Evolutionary conservation across 495 filamentous ascomycete species (phyloP).

Genomic region (Penicillium simplicissimum): DNA sequence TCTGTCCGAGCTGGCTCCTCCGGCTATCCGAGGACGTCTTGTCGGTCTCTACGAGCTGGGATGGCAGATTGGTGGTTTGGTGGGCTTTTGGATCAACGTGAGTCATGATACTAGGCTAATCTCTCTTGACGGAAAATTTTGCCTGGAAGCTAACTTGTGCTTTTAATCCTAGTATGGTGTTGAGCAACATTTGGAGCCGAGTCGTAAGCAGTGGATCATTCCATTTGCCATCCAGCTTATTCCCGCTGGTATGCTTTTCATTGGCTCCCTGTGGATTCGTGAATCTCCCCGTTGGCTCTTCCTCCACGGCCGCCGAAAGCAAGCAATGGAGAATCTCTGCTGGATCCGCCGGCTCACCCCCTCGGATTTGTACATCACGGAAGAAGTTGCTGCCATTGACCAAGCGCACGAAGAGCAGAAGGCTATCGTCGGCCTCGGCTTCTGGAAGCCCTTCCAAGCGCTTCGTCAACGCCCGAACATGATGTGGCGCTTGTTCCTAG

Average conservation of each 20-base stretch:
- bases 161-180: conserved; percentile 39
- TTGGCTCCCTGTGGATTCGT: conserved; percentile 49
- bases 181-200: conserved; percentile 30
- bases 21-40: conserved; percentile 76
- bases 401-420: conserved; percentile 57
- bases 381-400: conserved; percentile 67
- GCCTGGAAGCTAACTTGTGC: conserved; percentile 13
- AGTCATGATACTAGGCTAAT: conserved; percentile 15
- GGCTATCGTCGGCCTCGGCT: conserved; percentile 57
- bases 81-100: conserved; percentile 72
- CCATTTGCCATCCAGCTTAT: conserved; percentile 59
- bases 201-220: conserved; percentile 55
- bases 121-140: neutral
- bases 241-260: conserved; percentile 51
- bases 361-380: conserved; percentile 65
- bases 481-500: conserved; percentile 65
- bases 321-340: conserved; percentile 60
- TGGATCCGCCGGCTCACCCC: conserved; percentile 64
- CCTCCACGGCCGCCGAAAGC: conserved; percentile 47
- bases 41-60: conserved; percentile 76
- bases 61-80: conserved; percentile 73
- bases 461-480: conserved; percentile 47
- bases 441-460: conserved; percentile 68
- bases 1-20: conserved; percentile 76
- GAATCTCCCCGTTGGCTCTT: conserved; percentile 65